A percentile compares a stretch with the other conserved stretches of the same genome.
phyloP scores from a whole-genome alignment of 2,329 filamentous ascomycete species.

The Alternaria alternata region DNA sequence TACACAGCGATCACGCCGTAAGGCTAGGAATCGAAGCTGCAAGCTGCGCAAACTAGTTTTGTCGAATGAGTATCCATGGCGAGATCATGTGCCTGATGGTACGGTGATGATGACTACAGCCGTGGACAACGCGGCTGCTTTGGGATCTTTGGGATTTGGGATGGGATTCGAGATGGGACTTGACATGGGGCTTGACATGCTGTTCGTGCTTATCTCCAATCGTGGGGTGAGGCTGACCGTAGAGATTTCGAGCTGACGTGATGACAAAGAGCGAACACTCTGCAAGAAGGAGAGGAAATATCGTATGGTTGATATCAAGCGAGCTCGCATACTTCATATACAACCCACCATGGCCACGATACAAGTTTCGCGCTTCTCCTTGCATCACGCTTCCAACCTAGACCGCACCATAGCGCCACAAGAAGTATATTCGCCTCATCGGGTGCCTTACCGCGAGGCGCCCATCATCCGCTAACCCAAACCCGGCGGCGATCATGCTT shows the following conservation, averaged over 20 bases:
- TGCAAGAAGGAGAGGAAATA: not conserved
- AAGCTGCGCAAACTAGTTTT: not conserved
- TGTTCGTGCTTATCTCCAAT: not conserved
- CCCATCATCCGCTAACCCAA: conserved; percentile 16
- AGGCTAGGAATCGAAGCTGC: not conserved
- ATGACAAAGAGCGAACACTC: not conserved
- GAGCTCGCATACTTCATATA: conserved; percentile 3
- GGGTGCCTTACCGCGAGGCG: conserved; percentile 24
- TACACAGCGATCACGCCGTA: not conserved
- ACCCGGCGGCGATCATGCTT: conserved; percentile 2
- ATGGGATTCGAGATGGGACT: conserved; percentile 11
- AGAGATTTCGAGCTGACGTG: not conserved
- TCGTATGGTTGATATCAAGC: not conserved
- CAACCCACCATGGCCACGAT: not conserved
- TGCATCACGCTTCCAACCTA: not conserved
- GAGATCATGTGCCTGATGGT: conserved; percentile 15
- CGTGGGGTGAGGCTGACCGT: not conserved
- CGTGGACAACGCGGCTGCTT: conserved; percentile 28
- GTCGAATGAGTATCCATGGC: not conserved
- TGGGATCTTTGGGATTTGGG: conserved; percentile 22
- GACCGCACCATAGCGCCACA: conserved; percentile 12
- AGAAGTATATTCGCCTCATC: conserved; percentile 15
- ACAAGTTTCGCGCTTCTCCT: not conserved
- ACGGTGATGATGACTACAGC: conserved; percentile 29
- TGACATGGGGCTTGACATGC: conserved; percentile 9